Evolutionary conservation across 192 early-diverging fungal genomes (phyloP).

Genomic region (Coemansia sp.): DNA sequence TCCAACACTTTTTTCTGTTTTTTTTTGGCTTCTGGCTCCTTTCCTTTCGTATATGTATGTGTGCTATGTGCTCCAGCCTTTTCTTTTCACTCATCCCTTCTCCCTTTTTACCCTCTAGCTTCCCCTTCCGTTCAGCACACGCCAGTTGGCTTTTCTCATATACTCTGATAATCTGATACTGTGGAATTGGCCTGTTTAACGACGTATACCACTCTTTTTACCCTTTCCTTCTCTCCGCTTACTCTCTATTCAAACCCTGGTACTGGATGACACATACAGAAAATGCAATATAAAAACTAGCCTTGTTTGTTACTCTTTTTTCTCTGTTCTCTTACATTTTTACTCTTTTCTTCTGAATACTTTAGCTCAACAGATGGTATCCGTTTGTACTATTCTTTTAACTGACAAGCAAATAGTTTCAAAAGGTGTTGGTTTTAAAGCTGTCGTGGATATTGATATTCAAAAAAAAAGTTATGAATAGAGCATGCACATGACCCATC

Average conservation of each 20-base stretch:
- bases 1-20: background rate
- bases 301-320: slow-evolving; percentile 1
- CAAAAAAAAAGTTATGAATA: too few species aligned
- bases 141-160: background rate
- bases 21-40: background rate
- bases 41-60: slow-evolving; percentile 2
- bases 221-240: background rate
- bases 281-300: background rate
- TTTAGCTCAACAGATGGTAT: background rate
- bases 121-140: background rate
- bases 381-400: background rate
- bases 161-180: background rate
- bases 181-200: background rate
- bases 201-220: background rate
- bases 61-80: slow-evolving; percentile 12
- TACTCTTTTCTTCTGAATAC: slow-evolving; percentile 1
- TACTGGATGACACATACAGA: slow-evolving; percentile 1
- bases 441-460: too few species aligned
- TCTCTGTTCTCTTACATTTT: background rate
- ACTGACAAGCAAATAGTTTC: too few species aligned
- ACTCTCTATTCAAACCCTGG: background rate
- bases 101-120: background rate
- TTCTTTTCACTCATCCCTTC: slow-evolving; percentile 1
- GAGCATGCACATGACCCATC: too few species aligned
- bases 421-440: too few species aligned